Conservation (phyloP, 495 filamentous ascomycete species). For the Hypoxylon rickii region DNA sequence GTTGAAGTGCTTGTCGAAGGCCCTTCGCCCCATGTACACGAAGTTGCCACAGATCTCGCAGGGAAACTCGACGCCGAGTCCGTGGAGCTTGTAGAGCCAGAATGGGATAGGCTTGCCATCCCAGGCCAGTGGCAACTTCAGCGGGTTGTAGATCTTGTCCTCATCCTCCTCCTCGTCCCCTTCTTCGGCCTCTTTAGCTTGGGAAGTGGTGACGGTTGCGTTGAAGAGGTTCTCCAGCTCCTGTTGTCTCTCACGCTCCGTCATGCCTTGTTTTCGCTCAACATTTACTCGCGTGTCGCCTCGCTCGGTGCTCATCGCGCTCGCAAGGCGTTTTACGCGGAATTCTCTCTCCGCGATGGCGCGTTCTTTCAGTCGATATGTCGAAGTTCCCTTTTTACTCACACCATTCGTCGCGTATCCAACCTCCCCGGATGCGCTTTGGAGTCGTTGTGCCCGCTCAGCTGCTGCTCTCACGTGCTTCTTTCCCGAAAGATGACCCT, state of each 20-base stretch:
- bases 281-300: slow-evolving; percentile 89
- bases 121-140: slow-evolving; percentile 95
- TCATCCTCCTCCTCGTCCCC: slow-evolving; percentile 69
- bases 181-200: slow-evolving; percentile 54
- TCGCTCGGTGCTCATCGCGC: slow-evolving; percentile 76
- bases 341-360: slow-evolving; percentile 89
- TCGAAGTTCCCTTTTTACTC: slow-evolving; percentile 40
- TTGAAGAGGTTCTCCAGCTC: slow-evolving; percentile 87
- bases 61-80: slow-evolving; percentile 89
- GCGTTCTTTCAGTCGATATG: slow-evolving; percentile 76
- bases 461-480: slow-evolving; percentile 87
- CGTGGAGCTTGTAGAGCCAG: slow-evolving; percentile 98
- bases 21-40: slow-evolving; percentile 93
- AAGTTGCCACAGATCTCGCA: slow-evolving; percentile 98
- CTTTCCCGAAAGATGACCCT: slow-evolving; percentile 82
- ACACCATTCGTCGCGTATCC: slow-evolving; percentile 36
- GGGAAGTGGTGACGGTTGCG: slow-evolving; percentile 48
- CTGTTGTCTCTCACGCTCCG: slow-evolving; percentile 88
- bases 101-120: slow-evolving; percentile 98
- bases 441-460: slow-evolving; percentile 47
- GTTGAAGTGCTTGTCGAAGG: slow-evolving; percentile 98
- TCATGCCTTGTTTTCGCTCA: slow-evolving; percentile 93
- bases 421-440: slow-evolving; percentile 25
- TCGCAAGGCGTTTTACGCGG: slow-evolving; percentile 74
- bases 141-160: slow-evolving; percentile 92